A percentile compares a stretch with the other conserved stretches of the same genome.
Conservation (phyloP, 768 basidiomycete genomes). For the Coprinopsis cinerea region DNA sequence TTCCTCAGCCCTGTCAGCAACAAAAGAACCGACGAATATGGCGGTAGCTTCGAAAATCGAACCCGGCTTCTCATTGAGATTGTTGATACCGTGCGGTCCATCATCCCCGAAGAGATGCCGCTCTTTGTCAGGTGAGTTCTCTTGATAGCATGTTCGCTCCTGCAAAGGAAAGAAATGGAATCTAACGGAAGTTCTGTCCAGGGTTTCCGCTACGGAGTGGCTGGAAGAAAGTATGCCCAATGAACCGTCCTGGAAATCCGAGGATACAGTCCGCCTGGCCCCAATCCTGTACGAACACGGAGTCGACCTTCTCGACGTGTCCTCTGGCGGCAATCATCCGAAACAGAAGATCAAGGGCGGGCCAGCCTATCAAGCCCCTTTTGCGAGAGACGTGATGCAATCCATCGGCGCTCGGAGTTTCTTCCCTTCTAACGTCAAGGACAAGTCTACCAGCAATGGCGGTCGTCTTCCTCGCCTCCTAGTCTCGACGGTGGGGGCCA, state of each 20-base stretch:
- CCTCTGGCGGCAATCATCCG: slow-evolving; percentile 53
- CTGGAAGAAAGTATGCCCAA: slow-evolving; percentile 51
- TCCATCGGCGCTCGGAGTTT: slow-evolving; percentile 23
- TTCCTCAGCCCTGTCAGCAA: slow-evolving; percentile 58
- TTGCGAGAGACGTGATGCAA: slow-evolving; percentile 48
- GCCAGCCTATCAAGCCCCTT: slow-evolving; percentile 49
- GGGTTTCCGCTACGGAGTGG: slow-evolving; percentile 73
- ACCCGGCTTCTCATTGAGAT: slow-evolving; percentile 23
- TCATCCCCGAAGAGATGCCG: slow-evolving; percentile 57
- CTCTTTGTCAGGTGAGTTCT: slow-evolving; percentile 56
- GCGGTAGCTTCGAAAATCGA: slow-evolving; percentile 65
- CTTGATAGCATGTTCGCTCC: too few species aligned
- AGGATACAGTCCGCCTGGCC: slow-evolving; percentile 62
- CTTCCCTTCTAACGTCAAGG: background rate
- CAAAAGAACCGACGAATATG: slow-evolving; percentile 61
- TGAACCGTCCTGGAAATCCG: slow-evolving; percentile 59
- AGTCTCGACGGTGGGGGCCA: slow-evolving; percentile 47
- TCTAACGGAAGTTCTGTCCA: slow-evolving; percentile 16
- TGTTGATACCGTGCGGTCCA: slow-evolving; percentile 17
- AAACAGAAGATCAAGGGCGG: slow-evolving; percentile 31
- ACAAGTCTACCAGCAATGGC: slow-evolving; percentile 10
- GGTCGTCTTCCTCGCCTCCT: slow-evolving; percentile 20
- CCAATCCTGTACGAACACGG: slow-evolving; percentile 55
- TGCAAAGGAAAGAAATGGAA: too few species aligned
- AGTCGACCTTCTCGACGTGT: slow-evolving; percentile 73